phyloP scores from a whole-genome alignment of 164 flowering plant genomes.

The Macadamia tetraphylla region DNA sequence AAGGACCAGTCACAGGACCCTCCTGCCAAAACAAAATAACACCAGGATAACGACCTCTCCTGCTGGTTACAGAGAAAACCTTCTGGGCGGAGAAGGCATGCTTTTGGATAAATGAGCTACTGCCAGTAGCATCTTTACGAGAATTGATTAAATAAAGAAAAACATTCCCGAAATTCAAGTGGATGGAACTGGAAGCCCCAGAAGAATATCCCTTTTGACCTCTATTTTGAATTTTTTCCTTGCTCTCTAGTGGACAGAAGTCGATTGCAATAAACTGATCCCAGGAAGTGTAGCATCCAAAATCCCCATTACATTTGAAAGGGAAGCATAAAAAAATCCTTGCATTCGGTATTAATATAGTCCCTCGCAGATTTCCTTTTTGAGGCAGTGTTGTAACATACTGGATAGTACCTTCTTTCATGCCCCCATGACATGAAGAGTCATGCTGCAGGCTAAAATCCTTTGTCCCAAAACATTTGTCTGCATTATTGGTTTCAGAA shows the following conservation, averaged over 20 bases:
- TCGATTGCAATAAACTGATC: slow-evolving; percentile 70
- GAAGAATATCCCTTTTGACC: slow-evolving; percentile 22
- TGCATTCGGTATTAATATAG: slow-evolving; percentile 47
- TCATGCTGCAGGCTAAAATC: slow-evolving; percentile 13
- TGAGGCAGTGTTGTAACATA: slow-evolving; percentile 18
- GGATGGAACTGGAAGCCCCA: slow-evolving; percentile 40
- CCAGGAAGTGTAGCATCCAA: slow-evolving; percentile 32
- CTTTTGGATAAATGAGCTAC: slow-evolving; percentile 9
- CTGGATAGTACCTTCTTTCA: slow-evolving; percentile 15
- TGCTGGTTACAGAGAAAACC: slow-evolving; percentile 37
- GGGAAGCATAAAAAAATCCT: slow-evolving; percentile 77
- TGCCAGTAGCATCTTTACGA: slow-evolving; percentile 16
- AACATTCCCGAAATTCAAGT: slow-evolving; percentile 47
- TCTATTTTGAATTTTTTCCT: slow-evolving; percentile 20
- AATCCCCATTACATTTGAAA: slow-evolving; percentile 26
- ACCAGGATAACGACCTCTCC: slow-evolving; percentile 29
- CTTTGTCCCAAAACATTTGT: slow-evolving; percentile 16
- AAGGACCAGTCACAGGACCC: slow-evolving; percentile 59
- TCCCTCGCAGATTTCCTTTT: slow-evolving; percentile 38
- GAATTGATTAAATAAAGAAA: slow-evolving; percentile 40
- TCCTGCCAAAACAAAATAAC: slow-evolving; percentile 77
- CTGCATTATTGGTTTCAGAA: slow-evolving; percentile 12
- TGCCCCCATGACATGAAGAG: slow-evolving; percentile 20
- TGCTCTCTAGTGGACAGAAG: slow-evolving; percentile 34
- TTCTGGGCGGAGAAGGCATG: slow-evolving; percentile 35